A percentile compares a stretch with the other conserved stretches of the same genome.
Conservation (phyloP, 495 filamentous ascomycete genomes). For the Clavariopsis aquatica region DNA sequence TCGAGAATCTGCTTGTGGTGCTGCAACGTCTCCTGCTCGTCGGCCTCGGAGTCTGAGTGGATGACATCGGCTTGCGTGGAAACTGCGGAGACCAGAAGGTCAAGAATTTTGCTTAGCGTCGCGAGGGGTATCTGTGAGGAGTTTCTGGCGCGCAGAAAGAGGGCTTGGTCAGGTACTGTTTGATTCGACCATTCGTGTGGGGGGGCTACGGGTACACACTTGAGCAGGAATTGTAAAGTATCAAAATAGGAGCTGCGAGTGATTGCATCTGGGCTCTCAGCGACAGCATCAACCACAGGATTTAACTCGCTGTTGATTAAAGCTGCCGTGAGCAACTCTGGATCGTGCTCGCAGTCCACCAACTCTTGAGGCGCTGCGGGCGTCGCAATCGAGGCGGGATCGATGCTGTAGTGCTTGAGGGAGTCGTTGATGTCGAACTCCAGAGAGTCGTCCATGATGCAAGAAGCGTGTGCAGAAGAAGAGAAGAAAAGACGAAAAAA, state of each 20-base stretch:
- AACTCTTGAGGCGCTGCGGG: constrained; percentile 82
- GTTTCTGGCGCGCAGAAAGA: constrained; percentile 72
- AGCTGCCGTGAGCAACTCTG: constrained; percentile 73
- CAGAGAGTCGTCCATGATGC: constrained; percentile 66
- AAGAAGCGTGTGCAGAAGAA: constrained; percentile 46
- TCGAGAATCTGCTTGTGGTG: constrained; percentile 90
- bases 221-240: constrained; percentile 91
- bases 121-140: constrained; percentile 76
- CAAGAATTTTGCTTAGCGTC: constrained; percentile 87
- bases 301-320: constrained; percentile 85
- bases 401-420: constrained; percentile 92
- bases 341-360: constrained; percentile 87
- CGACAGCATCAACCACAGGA: constrained; percentile 89
- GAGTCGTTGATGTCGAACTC: constrained; percentile 94
- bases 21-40: constrained; percentile 81
- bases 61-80: constrained; percentile 86
- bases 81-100: constrained; percentile 89
- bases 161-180: constrained; percentile 60
- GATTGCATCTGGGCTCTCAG: constrained; percentile 86
- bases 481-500: constrained; percentile 20
- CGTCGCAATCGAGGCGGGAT: constrained; percentile 80
- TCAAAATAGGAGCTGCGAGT: constrained; percentile 77
- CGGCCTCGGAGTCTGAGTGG: constrained; percentile 81
- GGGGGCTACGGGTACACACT: constrained; percentile 78
- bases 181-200: constrained; percentile 47